These are phyloP conservation scores for Neoboletus magnificus DNA, from an alignment of 768 basidiomycete species.

Conservation along the genomic window DNA sequence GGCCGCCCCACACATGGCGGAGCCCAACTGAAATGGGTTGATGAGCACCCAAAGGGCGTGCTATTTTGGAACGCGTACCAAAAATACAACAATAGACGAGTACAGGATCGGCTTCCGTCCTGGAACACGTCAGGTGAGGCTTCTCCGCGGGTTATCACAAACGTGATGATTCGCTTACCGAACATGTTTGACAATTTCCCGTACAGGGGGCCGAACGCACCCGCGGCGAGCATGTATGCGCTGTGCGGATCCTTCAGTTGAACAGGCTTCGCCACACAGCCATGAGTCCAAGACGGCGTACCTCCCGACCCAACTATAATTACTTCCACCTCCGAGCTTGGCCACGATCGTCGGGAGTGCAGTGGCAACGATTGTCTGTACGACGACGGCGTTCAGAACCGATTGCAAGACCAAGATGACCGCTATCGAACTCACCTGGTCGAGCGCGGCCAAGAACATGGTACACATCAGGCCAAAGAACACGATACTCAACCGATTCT, in stretches of 20 bases:
- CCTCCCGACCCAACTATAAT: slow-evolving; percentile 76
- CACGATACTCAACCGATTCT: too few relatives aligned
- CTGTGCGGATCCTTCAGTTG: slow-evolving; percentile 34
- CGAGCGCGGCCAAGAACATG: too few relatives aligned
- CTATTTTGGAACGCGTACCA: slow-evolving; percentile 41
- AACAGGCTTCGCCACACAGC: neutral
- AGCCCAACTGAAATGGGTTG: slow-evolving; percentile 51
- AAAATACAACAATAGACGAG: slow-evolving; percentile 59
- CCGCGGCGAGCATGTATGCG: slow-evolving; percentile 70
- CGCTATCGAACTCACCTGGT: too few relatives aligned
- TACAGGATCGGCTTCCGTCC: slow-evolving; percentile 74
- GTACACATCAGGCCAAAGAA: too few relatives aligned
- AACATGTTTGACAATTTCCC: slow-evolving; percentile 71
- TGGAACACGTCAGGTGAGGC: slow-evolving; percentile 28
- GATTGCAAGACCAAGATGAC: neutral
- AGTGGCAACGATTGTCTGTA: slow-evolving; percentile 67
- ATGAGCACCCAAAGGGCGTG: neutral
- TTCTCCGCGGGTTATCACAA: neutral
- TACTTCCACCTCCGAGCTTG: slow-evolving; percentile 58
- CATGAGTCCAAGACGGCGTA: slow-evolving; percentile 22
- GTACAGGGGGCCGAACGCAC: slow-evolving; percentile 66
- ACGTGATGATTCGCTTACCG: slow-evolving; percentile 20
- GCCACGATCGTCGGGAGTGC: slow-evolving; percentile 72
- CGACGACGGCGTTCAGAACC: neutral
- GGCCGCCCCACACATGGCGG: slow-evolving; percentile 78